Evolutionary conservation across 73 alveolate species (phyloP).

Genomic region (Symbiodinium natans): DNA sequence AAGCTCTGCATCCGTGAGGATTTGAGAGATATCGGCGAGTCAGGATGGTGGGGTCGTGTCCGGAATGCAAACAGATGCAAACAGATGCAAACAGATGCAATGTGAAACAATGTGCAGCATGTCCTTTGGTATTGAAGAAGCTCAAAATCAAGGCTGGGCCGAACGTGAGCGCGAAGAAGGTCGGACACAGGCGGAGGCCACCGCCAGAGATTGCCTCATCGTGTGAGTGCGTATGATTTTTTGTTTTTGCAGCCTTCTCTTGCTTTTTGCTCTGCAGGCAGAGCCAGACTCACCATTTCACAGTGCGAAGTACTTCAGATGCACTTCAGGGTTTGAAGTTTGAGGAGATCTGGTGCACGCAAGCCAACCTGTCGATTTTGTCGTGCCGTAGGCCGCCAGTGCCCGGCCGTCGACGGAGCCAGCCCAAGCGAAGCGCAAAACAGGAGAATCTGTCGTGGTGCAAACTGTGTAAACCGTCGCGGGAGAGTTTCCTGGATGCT

Average conservation of each 20-base stretch:
- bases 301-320: background rate
- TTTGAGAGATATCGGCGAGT: background rate
- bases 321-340: background rate
- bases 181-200: background rate
- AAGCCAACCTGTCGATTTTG: too few species aligned
- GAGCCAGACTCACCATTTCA: background rate
- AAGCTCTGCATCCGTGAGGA: too few species aligned
- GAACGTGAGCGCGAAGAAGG: constrained; percentile 16
- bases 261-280: background rate
- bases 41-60: constrained; percentile 5
- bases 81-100: too few species aligned
- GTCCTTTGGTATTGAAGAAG: too few species aligned
- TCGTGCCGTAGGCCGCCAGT: background rate
- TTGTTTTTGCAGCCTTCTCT: too few species aligned
- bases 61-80: background rate
- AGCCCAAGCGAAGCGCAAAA: background rate
- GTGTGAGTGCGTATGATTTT: too few species aligned
- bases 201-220: background rate
- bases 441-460: background rate
- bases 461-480: too few species aligned
- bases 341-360: too few species aligned
- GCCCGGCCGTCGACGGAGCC: background rate
- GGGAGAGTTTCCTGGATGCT: too few species aligned
- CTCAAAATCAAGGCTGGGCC: constrained; percentile 32
- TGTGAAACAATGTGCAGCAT: too few species aligned